Evolutionary conservation across 2,329 filamentous ascomycete genomes (phyloP), one percentile per base, ranked within the genome.

Genomic region (Apiospora hydei): DNA sequence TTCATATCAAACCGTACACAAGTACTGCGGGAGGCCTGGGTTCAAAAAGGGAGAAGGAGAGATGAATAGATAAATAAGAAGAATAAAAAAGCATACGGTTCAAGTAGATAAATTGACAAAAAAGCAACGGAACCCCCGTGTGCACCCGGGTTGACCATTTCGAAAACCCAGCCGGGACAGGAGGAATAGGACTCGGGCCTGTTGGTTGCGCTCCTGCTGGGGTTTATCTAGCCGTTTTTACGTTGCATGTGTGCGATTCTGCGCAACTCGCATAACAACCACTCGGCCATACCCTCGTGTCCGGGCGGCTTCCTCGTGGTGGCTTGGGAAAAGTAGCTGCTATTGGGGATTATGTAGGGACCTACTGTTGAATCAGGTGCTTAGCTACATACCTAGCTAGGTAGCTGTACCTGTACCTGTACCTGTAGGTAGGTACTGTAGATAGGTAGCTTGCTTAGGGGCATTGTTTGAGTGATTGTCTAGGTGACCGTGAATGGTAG

Each of bases 221-320:
- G 18, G 57, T 24, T 64, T 64, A 41, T 64, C 57, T 64, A 64
- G 57, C 16, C 57, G 4, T 13, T 41, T 41, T 64, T 64, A 64
- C 11, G 34, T 41, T 41, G 10, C 41, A 18, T 34, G 34, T 64
- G 57, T 38, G 21, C 57, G 30, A 2, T n/a, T 8, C n/a, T 38
- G 34, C 34, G 51, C 51, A 57, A 5, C 4, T 4, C 18, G 18
- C 18, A 38, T 41, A 64, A 41, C 34, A 64, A 64, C 57, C 57
- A 61, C 18, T 64, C 3, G 21, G 18, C 57, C 57, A 64, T 2
- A 7, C 14, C 4, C 24, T 5, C 14, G 8, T 16, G 8, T 21
- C 16, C 7, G 18, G 8, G 21, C 3, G 16, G 53, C 18, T 30
- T 16, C 24, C 6, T 57, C 14, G 26, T 18, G n/a, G 57, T 18